Conservation (phyloP, 2,329 filamentous ascomycete species). For the Elsinoe australis region DNA sequence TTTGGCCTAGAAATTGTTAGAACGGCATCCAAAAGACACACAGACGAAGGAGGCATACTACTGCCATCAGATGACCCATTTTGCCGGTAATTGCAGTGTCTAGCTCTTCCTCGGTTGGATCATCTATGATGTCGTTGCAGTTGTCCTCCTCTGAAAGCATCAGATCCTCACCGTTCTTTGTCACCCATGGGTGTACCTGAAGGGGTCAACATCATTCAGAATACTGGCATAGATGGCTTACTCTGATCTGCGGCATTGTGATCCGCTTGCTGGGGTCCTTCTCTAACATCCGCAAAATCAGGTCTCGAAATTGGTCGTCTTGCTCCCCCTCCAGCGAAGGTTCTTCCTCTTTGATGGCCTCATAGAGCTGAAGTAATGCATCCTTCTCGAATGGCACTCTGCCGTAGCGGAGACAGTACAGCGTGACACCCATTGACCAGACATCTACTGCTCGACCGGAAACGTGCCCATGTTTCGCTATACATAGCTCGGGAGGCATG, state of each 20-base stretch:
- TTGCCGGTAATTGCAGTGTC: conserved; percentile 84
- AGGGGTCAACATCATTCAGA: conserved; percentile 22
- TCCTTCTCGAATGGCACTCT: conserved; percentile 75
- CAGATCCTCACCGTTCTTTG: conserved; percentile 66
- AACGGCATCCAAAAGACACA: conserved; percentile 1
- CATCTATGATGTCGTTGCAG: conserved; percentile 68
- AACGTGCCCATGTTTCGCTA: conserved; percentile 75
- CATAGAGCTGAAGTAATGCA: conserved; percentile 77
- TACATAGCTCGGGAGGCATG: conserved; percentile 84
- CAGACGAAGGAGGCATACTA: conserved; percentile 46
- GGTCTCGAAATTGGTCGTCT: conserved; percentile 61
- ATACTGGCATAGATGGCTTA: conserved; percentile 41
- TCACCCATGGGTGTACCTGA: conserved; percentile 90
- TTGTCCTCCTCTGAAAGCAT: conserved; percentile 80
- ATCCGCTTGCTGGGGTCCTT: conserved; percentile 82
- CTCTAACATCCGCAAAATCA: conserved; percentile 67
- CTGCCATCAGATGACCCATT: conserved; percentile 76
- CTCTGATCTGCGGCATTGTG: conserved; percentile 70
- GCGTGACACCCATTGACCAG: conserved; percentile 95
- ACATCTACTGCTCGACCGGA: conserved; percentile 88
- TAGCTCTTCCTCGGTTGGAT: conserved; percentile 83
- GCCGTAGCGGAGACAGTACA: conserved; percentile 89
- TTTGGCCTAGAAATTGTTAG: conserved; percentile 56
- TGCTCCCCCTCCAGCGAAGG: conserved; percentile 55
- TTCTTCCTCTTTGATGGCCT: conserved; percentile 70